A percentile compares a stretch with the other conserved stretches of the same genome.
phyloP scores from a whole-genome alignment of 345 rosid species.

The Euphorbia tirucalli region DNA sequence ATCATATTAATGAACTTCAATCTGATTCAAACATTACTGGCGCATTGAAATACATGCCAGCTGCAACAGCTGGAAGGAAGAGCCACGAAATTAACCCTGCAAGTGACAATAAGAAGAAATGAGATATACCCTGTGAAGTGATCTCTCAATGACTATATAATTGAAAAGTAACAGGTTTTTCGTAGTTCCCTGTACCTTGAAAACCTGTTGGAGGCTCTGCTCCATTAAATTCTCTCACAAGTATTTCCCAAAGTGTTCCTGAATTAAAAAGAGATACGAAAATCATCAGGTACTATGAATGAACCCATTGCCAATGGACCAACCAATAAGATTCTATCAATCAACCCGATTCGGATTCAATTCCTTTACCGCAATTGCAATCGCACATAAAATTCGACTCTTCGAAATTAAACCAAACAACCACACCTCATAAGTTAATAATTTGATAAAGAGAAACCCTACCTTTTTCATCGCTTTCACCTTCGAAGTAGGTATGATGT shows the following conservation, averaged over 20 bases:
- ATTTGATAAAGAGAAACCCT: too few relatives aligned
- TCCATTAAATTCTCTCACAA: conserved; percentile 58
- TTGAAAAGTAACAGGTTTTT: background rate
- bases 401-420: too few relatives aligned
- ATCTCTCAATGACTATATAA: background rate
- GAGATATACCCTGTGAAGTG: background rate
- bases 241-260: conserved; percentile 73
- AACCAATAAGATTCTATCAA: background rate
- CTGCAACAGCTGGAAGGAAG: conserved; percentile 80
- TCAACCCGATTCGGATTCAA: background rate
- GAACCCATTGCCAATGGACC: background rate
- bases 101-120: background rate
- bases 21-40: conserved; percentile 46
- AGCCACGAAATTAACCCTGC: conserved; percentile 77
- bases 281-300: background rate
- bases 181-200: conserved; percentile 45
- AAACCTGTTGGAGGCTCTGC: conserved; percentile 72
- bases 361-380: background rate
- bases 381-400: too few relatives aligned
- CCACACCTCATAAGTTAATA: too few relatives aligned
- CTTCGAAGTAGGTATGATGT: conserved; percentile 78
- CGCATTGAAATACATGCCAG: conserved; percentile 63
- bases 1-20: background rate
- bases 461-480: conserved; percentile 39
- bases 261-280: background rate